A percentile compares a stretch with the other conserved stretches of the same genome.
These are phyloP conservation scores for Microbotryomycetes sp. DNA, from an alignment of 1,284 basidiomycete genomes.

Conservation along the genomic window DNA sequence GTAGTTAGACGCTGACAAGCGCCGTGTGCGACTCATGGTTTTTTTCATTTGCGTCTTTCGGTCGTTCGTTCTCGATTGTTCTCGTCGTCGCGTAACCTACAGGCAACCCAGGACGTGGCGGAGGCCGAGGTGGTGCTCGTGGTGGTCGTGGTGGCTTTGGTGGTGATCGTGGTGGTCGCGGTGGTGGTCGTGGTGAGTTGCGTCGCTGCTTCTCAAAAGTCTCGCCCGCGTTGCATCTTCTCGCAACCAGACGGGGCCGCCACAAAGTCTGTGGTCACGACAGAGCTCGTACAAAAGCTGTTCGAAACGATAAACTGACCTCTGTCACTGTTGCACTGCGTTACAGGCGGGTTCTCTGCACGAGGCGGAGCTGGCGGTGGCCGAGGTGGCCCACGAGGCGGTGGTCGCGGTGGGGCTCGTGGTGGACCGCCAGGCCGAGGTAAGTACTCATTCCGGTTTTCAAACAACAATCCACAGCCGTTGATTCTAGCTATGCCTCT, in stretches of 20 bases:
- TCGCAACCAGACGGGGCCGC: too few species aligned
- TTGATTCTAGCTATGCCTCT: not conserved
- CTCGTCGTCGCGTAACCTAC: not conserved
- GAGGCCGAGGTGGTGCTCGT: slow-evolving; percentile 45
- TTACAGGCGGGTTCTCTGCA: slow-evolving; percentile 38
- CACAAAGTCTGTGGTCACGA: too few species aligned
- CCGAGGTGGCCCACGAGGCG: slow-evolving; percentile 43
- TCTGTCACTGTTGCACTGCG: slow-evolving; percentile 35
- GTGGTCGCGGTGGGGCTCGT: slow-evolving; percentile 48
- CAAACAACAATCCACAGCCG: not conserved
- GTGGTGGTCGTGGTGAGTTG: slow-evolving; percentile 36
- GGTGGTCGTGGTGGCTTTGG: slow-evolving; percentile 39
- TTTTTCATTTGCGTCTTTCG: too few species aligned
- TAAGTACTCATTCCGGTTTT: not conserved
- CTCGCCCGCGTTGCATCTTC: not conserved
- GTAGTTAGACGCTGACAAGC: too few species aligned
- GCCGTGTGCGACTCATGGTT: not conserved
- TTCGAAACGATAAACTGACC: not conserved
- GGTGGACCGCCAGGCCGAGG: slow-evolving; percentile 49
- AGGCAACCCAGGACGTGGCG: slow-evolving; percentile 46
- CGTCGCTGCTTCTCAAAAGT: not conserved
- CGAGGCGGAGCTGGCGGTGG: slow-evolving; percentile 48
- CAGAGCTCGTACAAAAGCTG: not conserved
- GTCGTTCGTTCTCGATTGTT: not conserved
- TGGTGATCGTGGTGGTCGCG: slow-evolving; percentile 33